A percentile compares a stretch with the other conserved stretches of the same genome.
Conservation (phyloP, 495 filamentous ascomycete species). For the Bathelium albidoporum region DNA sequence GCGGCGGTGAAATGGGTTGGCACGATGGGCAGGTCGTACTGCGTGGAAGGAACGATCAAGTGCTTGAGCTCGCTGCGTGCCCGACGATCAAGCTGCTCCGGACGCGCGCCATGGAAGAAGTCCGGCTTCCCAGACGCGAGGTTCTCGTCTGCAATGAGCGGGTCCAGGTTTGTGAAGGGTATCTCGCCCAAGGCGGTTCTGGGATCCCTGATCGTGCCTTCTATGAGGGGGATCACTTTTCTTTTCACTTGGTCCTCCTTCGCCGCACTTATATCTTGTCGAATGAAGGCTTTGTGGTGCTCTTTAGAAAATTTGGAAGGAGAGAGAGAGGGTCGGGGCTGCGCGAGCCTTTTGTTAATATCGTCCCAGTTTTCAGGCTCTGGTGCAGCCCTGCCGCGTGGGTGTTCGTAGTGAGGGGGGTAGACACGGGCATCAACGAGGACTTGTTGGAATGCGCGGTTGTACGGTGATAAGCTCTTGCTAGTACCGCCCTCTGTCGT, state of each 20-base stretch:
- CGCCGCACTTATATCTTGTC: conserved; percentile 23
- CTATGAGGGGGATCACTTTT: conserved; percentile 29
- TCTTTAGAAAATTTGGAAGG: conserved; percentile 29
- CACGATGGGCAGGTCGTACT: conserved; percentile 25
- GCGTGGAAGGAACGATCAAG: conserved; percentile 34
- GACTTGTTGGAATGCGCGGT: conserved; percentile 27
- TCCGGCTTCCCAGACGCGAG: conserved; percentile 24
- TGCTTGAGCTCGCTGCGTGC: conserved; percentile 20
- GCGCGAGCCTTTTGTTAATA: conserved; percentile 24
- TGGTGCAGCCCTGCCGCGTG: background rate
- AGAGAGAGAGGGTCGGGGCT: conserved; percentile 31
- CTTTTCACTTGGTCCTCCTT: background rate
- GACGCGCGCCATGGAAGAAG: conserved; percentile 33
- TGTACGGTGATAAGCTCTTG: conserved; percentile 24
- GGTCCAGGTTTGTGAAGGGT: conserved; percentile 30
- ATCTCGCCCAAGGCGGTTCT: conserved; percentile 20
- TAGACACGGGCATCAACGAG: conserved; percentile 30
- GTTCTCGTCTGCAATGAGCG: conserved; percentile 20
- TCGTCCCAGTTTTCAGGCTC: conserved; percentile 25
- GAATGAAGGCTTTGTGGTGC: conserved; percentile 23
- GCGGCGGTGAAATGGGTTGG: conserved; percentile 36
- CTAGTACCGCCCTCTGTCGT: background rate
- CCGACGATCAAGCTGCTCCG: conserved; percentile 18
- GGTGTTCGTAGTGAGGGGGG: conserved; percentile 15
- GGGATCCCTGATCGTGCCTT: conserved; percentile 19